These are phyloP conservation scores for Orbilia oligospora DNA, from an alignment of 2,329 filamentous ascomycete species.

Conservation along the genomic window DNA sequence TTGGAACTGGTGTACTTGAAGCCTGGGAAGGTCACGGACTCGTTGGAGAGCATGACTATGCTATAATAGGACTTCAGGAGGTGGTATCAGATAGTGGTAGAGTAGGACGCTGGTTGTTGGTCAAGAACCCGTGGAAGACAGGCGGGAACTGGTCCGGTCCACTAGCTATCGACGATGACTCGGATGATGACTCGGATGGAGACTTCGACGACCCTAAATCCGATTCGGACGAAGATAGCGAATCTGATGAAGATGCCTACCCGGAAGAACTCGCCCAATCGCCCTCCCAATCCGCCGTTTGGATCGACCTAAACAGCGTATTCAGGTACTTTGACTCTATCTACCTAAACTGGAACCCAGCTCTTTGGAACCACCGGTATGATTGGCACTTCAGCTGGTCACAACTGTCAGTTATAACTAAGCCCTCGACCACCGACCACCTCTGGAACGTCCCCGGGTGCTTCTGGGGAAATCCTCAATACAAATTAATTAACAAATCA, in stretches of 20 bases:
- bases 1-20: constrained; percentile 87
- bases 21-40: constrained; percentile 87
- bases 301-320: constrained; percentile 90
- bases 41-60: constrained; percentile 93
- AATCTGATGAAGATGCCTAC: constrained; percentile 62
- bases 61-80: constrained; percentile 83
- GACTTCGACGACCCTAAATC: constrained; percentile 47
- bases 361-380: constrained; percentile 82
- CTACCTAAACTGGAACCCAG: constrained; percentile 97
- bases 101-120: constrained; percentile 76
- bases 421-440: constrained; percentile 66
- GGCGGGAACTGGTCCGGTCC: constrained; percentile 80
- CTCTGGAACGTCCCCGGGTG: constrained; percentile 68
- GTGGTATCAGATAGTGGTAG: constrained; percentile 69
- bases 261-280: constrained; percentile 65
- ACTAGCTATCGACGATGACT: constrained; percentile 59
- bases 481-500: constrained; percentile 73
- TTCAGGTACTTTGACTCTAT: constrained; percentile 94
- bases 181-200: constrained; percentile 51
- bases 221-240: constrained; percentile 37
- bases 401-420: constrained; percentile 69
- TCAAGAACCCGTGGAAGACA: constrained; percentile 97
- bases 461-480: constrained; percentile 79
- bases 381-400: constrained; percentile 93
- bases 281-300: constrained; percentile 81